Base-by-base conservation (phyloP, 2,329 filamentous ascomycete genomes). In the Scleromitrula shiraiana region DNA sequence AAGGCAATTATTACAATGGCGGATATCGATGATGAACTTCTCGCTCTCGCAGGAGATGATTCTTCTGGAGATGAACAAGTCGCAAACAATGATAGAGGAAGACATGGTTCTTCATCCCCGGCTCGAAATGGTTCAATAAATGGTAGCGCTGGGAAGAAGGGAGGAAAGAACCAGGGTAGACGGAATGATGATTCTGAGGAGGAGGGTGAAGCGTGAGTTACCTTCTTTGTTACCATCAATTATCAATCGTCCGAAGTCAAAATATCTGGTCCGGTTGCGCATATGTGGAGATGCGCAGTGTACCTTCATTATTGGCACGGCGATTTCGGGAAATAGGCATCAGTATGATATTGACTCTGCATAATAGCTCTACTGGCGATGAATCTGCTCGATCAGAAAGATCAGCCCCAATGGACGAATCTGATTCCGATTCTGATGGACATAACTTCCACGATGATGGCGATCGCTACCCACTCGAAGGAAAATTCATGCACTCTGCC, bases 361-460 rank as follows among this genome's bases (percentile, higher is more conserved):
- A 33, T 2, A 7, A 26, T 62, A 91, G 85, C 48, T 90, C 84
- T 17, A 85, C 82, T 19, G 72, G 74, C 12, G 80, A 80, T 8
- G 74, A 71, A n/a, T 85, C 85, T 15, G 83, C 80, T 43, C 77
- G 80, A 63, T 95, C 88, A 5, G 77, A 85, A 44, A 78, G 83
- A 60, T 95, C 89, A 9, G 89, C 83, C 19, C 84, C 87, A 19
- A 95, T 95, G 88, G 88, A 91, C 51, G 87, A 93, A 65, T 93
- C 85, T 38, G 84, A 88, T 55, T 88, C 86, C n/a, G 85, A 87
- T 54, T 79, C 77, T 20, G 82, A 86, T 56, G 70, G 41, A 20
- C 33, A 73, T 49, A 69, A 76, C 43, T 57, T 64, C 50, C 60
- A 75, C 40, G 75, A 79, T 41, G 75, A 82, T 49, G 75, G 78